Percentiles rank a stretch among this genome's conserved stretches.
Conservation (phyloP, 257 asterid species). For the Solanum rostratum region DNA sequence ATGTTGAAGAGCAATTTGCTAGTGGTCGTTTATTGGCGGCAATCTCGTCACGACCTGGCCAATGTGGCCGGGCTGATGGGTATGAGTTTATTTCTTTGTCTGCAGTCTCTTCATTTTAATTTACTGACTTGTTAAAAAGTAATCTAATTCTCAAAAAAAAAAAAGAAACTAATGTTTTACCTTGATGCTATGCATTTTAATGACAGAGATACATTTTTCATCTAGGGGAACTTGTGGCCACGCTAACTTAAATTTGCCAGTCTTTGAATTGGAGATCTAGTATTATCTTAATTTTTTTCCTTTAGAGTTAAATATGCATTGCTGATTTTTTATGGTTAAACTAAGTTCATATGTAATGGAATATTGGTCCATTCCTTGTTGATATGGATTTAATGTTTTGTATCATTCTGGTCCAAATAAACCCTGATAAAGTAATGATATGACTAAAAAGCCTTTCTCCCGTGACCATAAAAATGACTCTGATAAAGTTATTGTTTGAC, state of each 20-base stretch:
- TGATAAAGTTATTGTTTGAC: background rate
- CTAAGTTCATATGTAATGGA: background rate
- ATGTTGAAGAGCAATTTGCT: constrained; percentile 38
- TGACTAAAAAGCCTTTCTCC: background rate
- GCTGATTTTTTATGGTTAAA: background rate
- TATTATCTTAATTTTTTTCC: background rate
- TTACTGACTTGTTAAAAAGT: background rate
- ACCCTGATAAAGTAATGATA: background rate
- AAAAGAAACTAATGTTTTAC: too few relatives aligned
- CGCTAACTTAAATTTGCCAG: background rate
- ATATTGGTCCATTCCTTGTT: background rate
- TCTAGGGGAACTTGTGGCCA: background rate
- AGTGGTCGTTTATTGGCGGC: constrained; percentile 40
- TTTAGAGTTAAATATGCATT: background rate
- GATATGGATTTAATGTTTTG: background rate
- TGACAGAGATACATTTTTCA: background rate
- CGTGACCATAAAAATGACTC: background rate
- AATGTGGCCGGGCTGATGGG: constrained; percentile 51
- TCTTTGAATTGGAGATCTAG: background rate
- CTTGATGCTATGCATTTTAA: background rate
- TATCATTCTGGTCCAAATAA: background rate
- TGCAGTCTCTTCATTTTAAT: background rate
- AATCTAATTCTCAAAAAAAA: too few relatives aligned
- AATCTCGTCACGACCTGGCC: constrained; percentile 43
- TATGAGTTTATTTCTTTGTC: background rate